phyloP scores from a whole-genome alignment of 2,329 filamentous ascomycete genomes.

The Magnaporthales sp. region DNA sequence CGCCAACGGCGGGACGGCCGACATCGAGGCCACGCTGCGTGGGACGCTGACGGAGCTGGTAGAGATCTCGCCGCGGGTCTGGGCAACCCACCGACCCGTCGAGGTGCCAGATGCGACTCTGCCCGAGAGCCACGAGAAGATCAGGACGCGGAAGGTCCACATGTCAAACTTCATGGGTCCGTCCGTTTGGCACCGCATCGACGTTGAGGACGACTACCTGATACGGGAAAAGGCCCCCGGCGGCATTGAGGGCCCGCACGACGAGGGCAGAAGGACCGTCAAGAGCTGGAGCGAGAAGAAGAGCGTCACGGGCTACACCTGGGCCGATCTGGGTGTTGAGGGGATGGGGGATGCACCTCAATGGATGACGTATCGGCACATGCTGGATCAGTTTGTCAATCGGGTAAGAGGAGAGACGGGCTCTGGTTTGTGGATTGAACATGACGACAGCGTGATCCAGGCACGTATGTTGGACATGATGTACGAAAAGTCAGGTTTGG shows the following conservation, averaged over 20 bases:
- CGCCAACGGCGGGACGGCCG: slow-evolving; percentile 26
- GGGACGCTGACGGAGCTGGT: slow-evolving; percentile 10
- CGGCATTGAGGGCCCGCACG: slow-evolving; percentile 8
- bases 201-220: slow-evolving; percentile 24
- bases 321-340: slow-evolving; percentile 19
- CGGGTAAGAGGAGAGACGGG: slow-evolving; percentile 27
- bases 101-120: slow-evolving; percentile 14
- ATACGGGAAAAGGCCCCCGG: slow-evolving; percentile 16
- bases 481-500: slow-evolving; percentile 28
- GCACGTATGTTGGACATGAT: slow-evolving; percentile 38
- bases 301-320: slow-evolving; percentile 25
- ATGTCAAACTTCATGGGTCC: slow-evolving; percentile 20
- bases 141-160: slow-evolving; percentile 16
- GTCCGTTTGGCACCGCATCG: slow-evolving; percentile 24
- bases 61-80: slow-evolving; percentile 6
- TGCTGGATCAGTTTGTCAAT: slow-evolving; percentile 41
- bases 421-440: slow-evolving; percentile 28
- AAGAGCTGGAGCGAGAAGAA: slow-evolving; percentile 13
- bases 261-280: slow-evolving; percentile 9
- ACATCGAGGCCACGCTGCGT: slow-evolving; percentile 12
- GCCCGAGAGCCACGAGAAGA: slow-evolving; percentile 13
- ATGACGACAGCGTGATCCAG: slow-evolving; percentile 32
- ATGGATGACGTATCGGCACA: slow-evolving; percentile 35
- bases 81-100: slow-evolving; percentile 14
- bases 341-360: slow-evolving; percentile 22